Base-by-base conservation (phyloP, 2,329 filamentous ascomycete species). In the Chaetomium globosum region DNA sequence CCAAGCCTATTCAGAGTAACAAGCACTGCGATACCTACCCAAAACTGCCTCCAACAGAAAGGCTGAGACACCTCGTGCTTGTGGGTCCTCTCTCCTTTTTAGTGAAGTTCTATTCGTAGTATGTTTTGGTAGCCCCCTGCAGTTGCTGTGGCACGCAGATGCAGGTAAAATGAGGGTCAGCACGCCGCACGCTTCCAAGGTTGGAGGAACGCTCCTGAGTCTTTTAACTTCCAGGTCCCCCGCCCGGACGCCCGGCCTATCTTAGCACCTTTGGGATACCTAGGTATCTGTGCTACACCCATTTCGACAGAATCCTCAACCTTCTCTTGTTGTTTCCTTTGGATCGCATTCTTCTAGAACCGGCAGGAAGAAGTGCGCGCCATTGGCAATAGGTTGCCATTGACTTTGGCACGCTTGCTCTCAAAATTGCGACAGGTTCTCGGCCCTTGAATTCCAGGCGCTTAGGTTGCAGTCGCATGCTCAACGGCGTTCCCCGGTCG, bases 111-210 rank as follows among this genome's bases (percentile, higher is more conserved):
- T 26, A 12, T 2, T 16, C 19, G 26, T 26, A 16, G n/a, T 21
- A 23, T 61, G 56, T 62, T 53, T 52, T 63, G 46, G 53, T 69
- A 31, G 70, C 65, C 60, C 69, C 65, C 59, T 65, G 69, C 68
- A 61, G 54, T 69, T 70, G 62, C 65, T 68, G 60, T 70, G 67
- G 67, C 67, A 66, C 49, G 66, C 55, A 60, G 62, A 48, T 33
- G 54, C 57, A 60, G 19, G 33, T 53, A 54, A 63, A 67, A 65
- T 65, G 59, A 65, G 5, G 39, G 48, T 58, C 53, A 26, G 36
- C 33, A 5, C 31, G 6, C 36, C 28, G 36, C 33, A 5, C 31
- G 6, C 36, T 36, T 8, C 23, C 51, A 30, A 21, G 53, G 16
- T 10, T 31, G 31, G 31, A 31, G 31, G 7, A 31, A 31, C 1